A percentile compares a stretch with the other conserved stretches of the same genome.
Evolutionary conservation across 352 stramenopile species (phyloP).

Genomic region (Globisporangium nodosum): DNA sequence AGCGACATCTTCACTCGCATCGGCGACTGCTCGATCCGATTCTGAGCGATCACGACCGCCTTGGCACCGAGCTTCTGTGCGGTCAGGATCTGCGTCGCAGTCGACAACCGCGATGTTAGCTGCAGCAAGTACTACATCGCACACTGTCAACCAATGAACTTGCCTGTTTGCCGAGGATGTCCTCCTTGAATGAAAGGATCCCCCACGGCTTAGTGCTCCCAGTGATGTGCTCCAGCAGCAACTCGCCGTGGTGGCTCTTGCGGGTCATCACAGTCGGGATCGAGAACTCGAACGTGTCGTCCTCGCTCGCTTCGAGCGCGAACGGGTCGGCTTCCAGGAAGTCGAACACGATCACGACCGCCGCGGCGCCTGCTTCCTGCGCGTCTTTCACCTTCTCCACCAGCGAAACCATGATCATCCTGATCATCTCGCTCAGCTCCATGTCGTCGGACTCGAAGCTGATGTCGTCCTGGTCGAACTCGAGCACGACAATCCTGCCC

Average conservation of each 20-base stretch:
- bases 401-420: slow-evolving; percentile 55
- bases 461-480: slow-evolving; percentile 61
- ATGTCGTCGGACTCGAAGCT: slow-evolving; percentile 42
- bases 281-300: slow-evolving; percentile 43
- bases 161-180: slow-evolving; percentile 64
- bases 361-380: slow-evolving; percentile 46
- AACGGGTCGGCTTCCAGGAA: slow-evolving; percentile 70
- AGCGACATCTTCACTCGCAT: slow-evolving; percentile 23
- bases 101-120: background rate
- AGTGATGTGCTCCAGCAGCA: slow-evolving; percentile 47
- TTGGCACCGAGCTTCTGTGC: slow-evolving; percentile 62
- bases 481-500: slow-evolving; percentile 58
- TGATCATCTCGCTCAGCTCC: slow-evolving; percentile 54
- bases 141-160: slow-evolving; percentile 3
- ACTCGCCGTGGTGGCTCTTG: slow-evolving; percentile 41
- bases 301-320: slow-evolving; percentile 39
- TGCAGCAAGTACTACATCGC: background rate
- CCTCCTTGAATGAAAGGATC: slow-evolving; percentile 54
- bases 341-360: slow-evolving; percentile 58
- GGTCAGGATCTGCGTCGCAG: slow-evolving; percentile 32
- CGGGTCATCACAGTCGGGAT: slow-evolving; percentile 71
- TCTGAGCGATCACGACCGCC: slow-evolving; percentile 59
- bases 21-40: slow-evolving; percentile 41
- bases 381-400: slow-evolving; percentile 74
- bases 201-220: slow-evolving; percentile 24